A percentile compares a stretch with the other conserved stretches of the same genome.
phyloP scores from a whole-genome alignment of 1,284 basidiomycete species.

The Austropuccinia psidii region DNA sequence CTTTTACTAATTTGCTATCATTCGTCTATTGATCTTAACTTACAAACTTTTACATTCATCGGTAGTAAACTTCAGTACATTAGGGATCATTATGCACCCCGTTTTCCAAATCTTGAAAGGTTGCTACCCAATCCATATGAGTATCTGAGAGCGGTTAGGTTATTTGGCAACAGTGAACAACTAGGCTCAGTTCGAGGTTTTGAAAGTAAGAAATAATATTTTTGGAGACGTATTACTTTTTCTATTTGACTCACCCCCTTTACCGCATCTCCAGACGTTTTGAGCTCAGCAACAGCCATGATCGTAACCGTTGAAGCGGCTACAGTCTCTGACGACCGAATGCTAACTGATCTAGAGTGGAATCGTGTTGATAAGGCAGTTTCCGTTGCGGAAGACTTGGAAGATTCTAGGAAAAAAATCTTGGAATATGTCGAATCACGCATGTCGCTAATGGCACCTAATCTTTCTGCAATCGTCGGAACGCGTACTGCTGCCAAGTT shows the following conservation, averaged over 20 bases:
- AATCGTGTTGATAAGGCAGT: conserved; percentile 71
- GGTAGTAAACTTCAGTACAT: conserved; percentile 64
- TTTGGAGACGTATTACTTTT: conserved; percentile 52
- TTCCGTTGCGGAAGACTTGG: conserved; percentile 74
- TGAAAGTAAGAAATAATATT: conserved; percentile 9
- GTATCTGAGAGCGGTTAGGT: conserved; percentile 84
- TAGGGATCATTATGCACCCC: conserved; percentile 89
- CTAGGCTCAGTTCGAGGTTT: conserved; percentile 29
- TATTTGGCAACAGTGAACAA: conserved; percentile 64
- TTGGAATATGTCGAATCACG: conserved; percentile 98
- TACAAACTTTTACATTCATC: neutral
- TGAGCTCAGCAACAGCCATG: conserved; percentile 89
- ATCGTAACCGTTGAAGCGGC: conserved; percentile 86
- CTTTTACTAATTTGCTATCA: too few relatives aligned
- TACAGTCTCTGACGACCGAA: conserved; percentile 74
- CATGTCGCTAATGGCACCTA: conserved; percentile 96
- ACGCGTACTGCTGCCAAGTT: conserved; percentile 96
- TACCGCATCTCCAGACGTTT: conserved; percentile 58
- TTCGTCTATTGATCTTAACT: neutral
- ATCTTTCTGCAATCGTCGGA: conserved; percentile 94
- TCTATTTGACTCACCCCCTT: neutral
- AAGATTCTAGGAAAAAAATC: conserved; percentile 76
- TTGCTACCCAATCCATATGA: conserved; percentile 83
- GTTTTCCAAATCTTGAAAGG: conserved; percentile 95
- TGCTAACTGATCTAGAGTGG: conserved; percentile 67